A percentile compares a stretch with the other conserved stretches of the same genome.
These are phyloP conservation scores for Strobilomyces echinocephalus DNA, from an alignment of 768 basidiomycete species.

Conservation along the genomic window DNA sequence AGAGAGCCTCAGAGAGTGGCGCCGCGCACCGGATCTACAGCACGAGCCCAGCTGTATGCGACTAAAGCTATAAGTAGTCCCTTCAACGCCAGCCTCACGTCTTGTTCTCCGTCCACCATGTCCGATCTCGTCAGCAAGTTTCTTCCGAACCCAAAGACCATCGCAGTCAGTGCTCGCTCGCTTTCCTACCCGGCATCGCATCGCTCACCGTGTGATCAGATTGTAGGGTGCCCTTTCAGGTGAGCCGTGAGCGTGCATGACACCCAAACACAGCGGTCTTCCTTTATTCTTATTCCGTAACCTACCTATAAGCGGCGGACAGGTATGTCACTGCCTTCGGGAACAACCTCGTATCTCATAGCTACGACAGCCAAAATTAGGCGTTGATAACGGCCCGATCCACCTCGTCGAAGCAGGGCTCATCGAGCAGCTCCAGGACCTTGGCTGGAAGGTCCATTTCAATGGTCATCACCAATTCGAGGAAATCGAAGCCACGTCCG, in stretches of 20 bases:
- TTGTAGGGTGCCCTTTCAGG: constrained; percentile 97
- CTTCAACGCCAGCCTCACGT: background rate
- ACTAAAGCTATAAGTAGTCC: constrained; percentile 1
- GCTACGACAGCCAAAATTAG: constrained; percentile 55
- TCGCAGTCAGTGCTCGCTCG: constrained; percentile 58
- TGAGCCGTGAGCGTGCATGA: constrained; percentile 54
- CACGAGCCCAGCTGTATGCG: background rate
- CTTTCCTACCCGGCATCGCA: background rate
- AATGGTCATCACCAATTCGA: constrained; percentile 89
- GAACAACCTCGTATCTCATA: constrained; percentile 11
- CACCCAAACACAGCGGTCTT: background rate
- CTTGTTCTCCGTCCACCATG: constrained; percentile 16
- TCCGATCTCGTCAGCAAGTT: constrained; percentile 24
- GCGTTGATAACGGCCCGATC: constrained; percentile 87
- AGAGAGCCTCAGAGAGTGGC: too few relatives aligned
- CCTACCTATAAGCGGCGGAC: constrained; percentile 23
- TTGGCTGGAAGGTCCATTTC: constrained; percentile 89
- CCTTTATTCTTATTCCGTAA: constrained; percentile 8
- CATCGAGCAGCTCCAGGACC: constrained; percentile 61
- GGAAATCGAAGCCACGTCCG: constrained; percentile 48
- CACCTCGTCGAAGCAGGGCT: constrained; percentile 86
- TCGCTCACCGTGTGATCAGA: constrained; percentile 40
- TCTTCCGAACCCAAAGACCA: constrained; percentile 60
- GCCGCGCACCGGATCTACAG: background rate
- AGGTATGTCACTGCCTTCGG: constrained; percentile 19